phyloP scores from a whole-genome alignment of 352 stramenopile species.

The Ochromonadaceae sp. region DNA sequence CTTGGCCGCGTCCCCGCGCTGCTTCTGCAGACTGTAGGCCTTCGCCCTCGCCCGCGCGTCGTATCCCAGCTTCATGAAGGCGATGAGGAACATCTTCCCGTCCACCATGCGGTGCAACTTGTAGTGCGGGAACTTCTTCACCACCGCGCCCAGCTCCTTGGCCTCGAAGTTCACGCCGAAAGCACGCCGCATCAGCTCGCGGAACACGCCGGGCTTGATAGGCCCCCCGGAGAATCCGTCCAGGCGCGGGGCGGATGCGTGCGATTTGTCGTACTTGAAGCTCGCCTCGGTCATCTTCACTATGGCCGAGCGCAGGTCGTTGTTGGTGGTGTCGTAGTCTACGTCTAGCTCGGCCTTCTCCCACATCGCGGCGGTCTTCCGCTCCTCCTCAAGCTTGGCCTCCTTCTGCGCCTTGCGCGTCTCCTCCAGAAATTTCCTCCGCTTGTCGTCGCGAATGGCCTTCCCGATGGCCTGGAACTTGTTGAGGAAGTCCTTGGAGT shows the following conservation, averaged over 20 bases:
- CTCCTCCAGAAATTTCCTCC: neutral
- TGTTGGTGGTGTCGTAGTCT: neutral
- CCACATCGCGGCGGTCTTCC: neutral
- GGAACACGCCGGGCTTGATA: neutral
- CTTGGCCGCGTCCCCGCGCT: neutral
- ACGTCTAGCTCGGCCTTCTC: slow-evolving; percentile 5
- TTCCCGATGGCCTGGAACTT: slow-evolving; percentile 5
- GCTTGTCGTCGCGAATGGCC: neutral
- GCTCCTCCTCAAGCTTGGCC: neutral
- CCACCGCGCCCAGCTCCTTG: neutral
- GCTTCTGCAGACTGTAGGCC: neutral
- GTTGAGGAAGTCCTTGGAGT: neutral
- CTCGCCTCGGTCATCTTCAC: neutral
- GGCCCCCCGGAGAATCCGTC: neutral
- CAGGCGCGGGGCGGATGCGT: slow-evolving; percentile 1
- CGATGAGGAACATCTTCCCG: slow-evolving; percentile 4
- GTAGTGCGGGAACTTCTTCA: neutral
- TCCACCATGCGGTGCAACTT: neutral
- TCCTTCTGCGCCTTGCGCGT: neutral
- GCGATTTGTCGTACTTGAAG: slow-evolving; percentile 11
- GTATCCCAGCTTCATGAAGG: slow-evolving; percentile 9
- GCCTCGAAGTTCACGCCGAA: neutral
- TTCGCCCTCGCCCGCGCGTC: slow-evolving; percentile 5
- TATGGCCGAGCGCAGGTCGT: neutral
- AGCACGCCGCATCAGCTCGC: slow-evolving; percentile 8